Evolutionary conservation across 192 early-diverging fungal genomes (phyloP).

Genomic region (Coemansia sp.): DNA sequence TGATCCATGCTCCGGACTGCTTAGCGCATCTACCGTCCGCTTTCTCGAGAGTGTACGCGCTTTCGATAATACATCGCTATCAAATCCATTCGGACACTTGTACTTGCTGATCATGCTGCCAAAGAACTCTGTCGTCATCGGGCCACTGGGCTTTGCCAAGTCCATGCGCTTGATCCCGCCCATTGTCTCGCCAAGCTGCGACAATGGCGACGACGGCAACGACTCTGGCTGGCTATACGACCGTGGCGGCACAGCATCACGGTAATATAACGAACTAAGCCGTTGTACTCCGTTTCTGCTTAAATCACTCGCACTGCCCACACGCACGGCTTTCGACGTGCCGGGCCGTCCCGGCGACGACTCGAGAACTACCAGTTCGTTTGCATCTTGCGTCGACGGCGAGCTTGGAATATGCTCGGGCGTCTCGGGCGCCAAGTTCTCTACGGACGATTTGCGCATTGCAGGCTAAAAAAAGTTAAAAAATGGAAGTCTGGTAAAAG

Average conservation of each 20-base stretch:
- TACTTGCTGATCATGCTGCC: constrained; percentile 18
- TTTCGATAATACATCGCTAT: background rate
- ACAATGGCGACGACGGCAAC: constrained; percentile 14
- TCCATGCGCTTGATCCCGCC: constrained; percentile 9
- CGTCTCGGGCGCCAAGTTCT: constrained; percentile 33
- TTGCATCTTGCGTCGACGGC: constrained; percentile 32
- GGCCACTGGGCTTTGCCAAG: background rate
- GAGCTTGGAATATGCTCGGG: constrained; percentile 28
- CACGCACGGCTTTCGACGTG: constrained; percentile 19
- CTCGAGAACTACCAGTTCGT: constrained; percentile 45
- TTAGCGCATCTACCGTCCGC: constrained; percentile 17
- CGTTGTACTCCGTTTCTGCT: constrained; percentile 8
- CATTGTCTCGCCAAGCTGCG: constrained; percentile 2
- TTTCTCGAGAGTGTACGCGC: constrained; percentile 18
- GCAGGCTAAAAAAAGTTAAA: background rate
- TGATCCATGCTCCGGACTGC: constrained; percentile 9
- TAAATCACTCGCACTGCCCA: background rate
- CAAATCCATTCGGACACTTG: constrained; percentile 8
- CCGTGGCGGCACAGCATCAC: constrained; percentile 2
- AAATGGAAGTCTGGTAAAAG: too few relatives aligned
- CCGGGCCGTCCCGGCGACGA: constrained; percentile 50
- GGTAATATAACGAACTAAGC: constrained; percentile 43
- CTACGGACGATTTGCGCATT: constrained; percentile 23
- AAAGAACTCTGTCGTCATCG: constrained; percentile 13
- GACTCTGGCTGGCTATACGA: constrained; percentile 3